Evolutionary conservation across 1,284 basidiomycete genomes (phyloP).

Genomic region (Cryptococcus wingfieldii): DNA sequence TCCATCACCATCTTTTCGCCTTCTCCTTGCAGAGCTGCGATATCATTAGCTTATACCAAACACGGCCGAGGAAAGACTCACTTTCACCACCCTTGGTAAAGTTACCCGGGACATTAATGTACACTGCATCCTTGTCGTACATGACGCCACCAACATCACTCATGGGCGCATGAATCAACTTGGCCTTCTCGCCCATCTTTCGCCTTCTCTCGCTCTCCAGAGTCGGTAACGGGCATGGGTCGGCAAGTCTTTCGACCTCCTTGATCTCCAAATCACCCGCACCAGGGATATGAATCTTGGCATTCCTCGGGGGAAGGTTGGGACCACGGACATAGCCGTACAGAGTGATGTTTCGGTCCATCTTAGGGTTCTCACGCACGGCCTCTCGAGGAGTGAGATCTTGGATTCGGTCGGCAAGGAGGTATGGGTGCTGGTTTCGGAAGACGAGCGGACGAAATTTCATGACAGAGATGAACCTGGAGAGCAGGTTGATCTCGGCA

Average conservation of each 20-base stretch:
- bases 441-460: conserved; percentile 98
- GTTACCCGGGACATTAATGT: conserved; percentile 92
- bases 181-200: conserved; percentile 92
- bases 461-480: conserved; percentile 94
- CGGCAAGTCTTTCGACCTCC: conserved; percentile 70
- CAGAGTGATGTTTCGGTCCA: conserved; percentile 77
- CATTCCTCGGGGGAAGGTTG: conserved; percentile 73
- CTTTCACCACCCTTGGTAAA: conserved; percentile 63
- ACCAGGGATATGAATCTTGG: conserved; percentile 86
- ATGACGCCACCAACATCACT: conserved; percentile 94
- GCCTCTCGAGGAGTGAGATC: conserved; percentile 88
- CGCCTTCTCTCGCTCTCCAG: conserved; percentile 86
- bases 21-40: conserved; percentile 69
- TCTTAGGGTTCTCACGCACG: conserved; percentile 74
- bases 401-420: conserved; percentile 92
- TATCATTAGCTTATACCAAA: not conserved
- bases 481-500: conserved; percentile 90
- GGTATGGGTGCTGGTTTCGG: conserved; percentile 88
- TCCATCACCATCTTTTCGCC: conserved; percentile 98
- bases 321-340: conserved; percentile 95
- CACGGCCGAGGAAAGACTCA: conserved; percentile 20
- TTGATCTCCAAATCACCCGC: conserved; percentile 80
- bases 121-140: conserved; percentile 98
- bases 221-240: conserved; percentile 93
- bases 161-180: conserved; percentile 96